Evolutionary conservation across 495 filamentous ascomycete species (phyloP).

Genomic region (Tuber magnatum): DNA sequence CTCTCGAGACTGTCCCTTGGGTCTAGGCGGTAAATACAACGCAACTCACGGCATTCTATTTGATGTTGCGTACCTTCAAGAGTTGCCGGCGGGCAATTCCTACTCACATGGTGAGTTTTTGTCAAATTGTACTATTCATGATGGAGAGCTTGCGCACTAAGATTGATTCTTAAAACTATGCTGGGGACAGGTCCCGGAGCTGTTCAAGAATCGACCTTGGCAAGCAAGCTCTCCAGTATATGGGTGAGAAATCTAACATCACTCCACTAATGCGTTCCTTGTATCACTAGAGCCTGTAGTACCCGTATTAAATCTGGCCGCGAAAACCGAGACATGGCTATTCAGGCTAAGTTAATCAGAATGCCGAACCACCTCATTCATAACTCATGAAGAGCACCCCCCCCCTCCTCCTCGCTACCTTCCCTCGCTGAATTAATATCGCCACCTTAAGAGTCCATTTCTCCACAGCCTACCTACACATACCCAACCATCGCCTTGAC

Average conservation of each 20-base stretch:
- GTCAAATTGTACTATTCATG: background rate
- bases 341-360: background rate
- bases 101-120: background rate
- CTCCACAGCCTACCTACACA: background rate
- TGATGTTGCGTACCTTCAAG: background rate
- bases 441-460: background rate
- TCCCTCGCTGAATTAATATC: background rate
- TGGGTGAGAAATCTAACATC: background rate
- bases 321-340: background rate
- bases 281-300: background rate
- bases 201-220: background rate
- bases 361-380: background rate
- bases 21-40: too few relatives aligned
- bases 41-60: background rate
- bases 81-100: background rate
- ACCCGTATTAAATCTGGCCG: background rate
- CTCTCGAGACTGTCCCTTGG: too few relatives aligned
- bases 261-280: background rate
- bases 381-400: background rate
- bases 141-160: background rate
- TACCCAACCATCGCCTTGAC: background rate
- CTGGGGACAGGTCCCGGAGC: background rate
- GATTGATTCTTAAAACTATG: background rate
- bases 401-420: background rate
- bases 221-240: background rate